phyloP scores from a whole-genome alignment of 768 basidiomycete species.

The Xerocomellus chrysenteron region DNA sequence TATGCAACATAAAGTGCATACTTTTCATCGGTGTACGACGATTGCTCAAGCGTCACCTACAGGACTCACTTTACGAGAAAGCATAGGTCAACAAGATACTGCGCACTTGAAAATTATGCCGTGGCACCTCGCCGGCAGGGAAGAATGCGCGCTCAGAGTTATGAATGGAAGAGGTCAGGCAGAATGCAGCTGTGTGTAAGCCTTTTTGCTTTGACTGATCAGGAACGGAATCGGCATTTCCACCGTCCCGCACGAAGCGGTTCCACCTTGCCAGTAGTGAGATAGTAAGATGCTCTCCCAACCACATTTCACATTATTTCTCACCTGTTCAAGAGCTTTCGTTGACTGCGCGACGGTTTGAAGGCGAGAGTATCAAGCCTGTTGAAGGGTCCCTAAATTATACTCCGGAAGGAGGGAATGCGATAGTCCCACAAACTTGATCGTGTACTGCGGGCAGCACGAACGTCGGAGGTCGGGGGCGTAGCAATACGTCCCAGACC shows the following conservation, averaged over 20 bases:
- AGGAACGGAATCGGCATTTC: slow-evolving; percentile 25
- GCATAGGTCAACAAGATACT: not conserved
- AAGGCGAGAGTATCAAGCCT: slow-evolving; percentile 70
- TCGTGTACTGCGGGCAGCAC: slow-evolving; percentile 95
- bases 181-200: slow-evolving; percentile 31
- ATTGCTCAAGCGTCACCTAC: slow-evolving; percentile 74
- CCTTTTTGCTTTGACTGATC: slow-evolving; percentile 10
- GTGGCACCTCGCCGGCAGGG: slow-evolving; percentile 27
- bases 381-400: slow-evolving; percentile 18
- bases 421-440: slow-evolving; percentile 54
- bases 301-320: not conserved
- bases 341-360: slow-evolving; percentile 69
- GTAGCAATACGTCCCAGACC: slow-evolving; percentile 83
- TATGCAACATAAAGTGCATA: slow-evolving; percentile 76
- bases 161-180: slow-evolving; percentile 52
- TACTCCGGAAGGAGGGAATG: slow-evolving; percentile 2
- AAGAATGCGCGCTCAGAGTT: slow-evolving; percentile 46
- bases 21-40: slow-evolving; percentile 78
- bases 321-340: slow-evolving; percentile 72
- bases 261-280: slow-evolving; percentile 57
- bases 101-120: slow-evolving; percentile 62
- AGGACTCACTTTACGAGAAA: not conserved
- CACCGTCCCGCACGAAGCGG: slow-evolving; percentile 55
- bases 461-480: slow-evolving; percentile 78
- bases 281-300: not conserved